Base-by-base conservation (phyloP, 2,329 filamentous ascomycete species). In the Phialocephala sp. region DNA sequence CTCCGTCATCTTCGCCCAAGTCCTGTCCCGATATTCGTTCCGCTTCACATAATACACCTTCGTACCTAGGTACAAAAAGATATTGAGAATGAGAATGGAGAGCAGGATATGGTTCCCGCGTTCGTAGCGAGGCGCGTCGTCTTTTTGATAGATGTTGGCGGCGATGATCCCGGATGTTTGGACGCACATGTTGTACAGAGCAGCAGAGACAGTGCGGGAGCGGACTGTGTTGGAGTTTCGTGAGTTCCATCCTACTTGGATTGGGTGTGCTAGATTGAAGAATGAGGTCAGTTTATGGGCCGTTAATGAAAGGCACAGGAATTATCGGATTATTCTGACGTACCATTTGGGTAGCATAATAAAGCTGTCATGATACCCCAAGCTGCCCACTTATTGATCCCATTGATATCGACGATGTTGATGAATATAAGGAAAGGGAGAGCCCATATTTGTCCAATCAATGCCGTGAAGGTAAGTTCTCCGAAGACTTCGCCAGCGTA, bases 181-280 rank as follows among this genome's bases (percentile, higher is more conserved):
- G 1, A 80, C 78, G 37, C 77, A 80, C 81, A 84, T 84, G 72
- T 89, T 90, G 75, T 90, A 90, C 18, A 87, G 77, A 0, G 86
- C 87, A 0, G 86, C 84, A 0, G 85, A 85, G 1, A 91, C 86
- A 1, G 88, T 86, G 8, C 88, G 80, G 8, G 85, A 86, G 15
- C 87, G 81, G 11, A 91, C 87, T 1, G 83, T 81, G 67, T 88
- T 87, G 1, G 86, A 84, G 72, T 90, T 91, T 56, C 84, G 79
- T 20, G 55, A 57, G 20, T 36, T 57, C 55, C 55, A 57, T 4
- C 55, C 55, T 41, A 82, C 81, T 68, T 83, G 80, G 47, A 84
- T 81, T 0, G 82, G 79, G 63, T 84, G 81, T 1, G 79, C 76
- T 80, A 37, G 27, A 32, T n/a, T 41, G 2, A 4, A 4, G 32